Conservation (phyloP, 768 basidiomycete genomes). For the Termitomyces sp. region DNA sequence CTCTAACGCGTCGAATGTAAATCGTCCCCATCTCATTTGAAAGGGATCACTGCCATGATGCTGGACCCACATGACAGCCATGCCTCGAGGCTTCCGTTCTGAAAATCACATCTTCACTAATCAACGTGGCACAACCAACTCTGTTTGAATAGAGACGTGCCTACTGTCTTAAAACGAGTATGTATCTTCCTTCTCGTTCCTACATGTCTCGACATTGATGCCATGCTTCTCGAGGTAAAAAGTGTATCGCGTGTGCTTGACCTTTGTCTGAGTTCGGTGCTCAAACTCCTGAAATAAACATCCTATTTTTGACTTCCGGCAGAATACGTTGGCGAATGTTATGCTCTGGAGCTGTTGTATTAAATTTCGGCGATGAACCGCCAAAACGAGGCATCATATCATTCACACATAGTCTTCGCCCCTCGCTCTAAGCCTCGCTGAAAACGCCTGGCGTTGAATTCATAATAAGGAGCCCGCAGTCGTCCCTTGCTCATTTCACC, state of each 20-base stretch:
- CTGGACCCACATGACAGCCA: not conserved
- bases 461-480: conserved; percentile 25
- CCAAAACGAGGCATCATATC: conserved; percentile 4
- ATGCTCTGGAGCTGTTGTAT: not conserved
- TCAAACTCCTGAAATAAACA: not conserved
- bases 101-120: not conserved
- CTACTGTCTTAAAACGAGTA: not conserved
- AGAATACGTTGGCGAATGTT: not conserved
- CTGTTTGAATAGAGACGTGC: not conserved
- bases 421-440: conserved; percentile 31
- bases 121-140: not conserved
- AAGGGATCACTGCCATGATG: not conserved
- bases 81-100: not conserved
- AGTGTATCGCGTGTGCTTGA: not conserved
- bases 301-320: not conserved
- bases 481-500: conserved; percentile 13
- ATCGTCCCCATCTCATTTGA: not conserved
- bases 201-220: not conserved
- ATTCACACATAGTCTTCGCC: not conserved
- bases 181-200: not conserved
- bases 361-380: not conserved
- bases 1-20: not conserved
- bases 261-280: not conserved
- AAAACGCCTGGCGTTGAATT: conserved; percentile 35
- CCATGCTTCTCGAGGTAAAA: not conserved